Evolutionary conservation across 2,329 filamentous ascomycete species (phyloP).

Genomic region (Talaromyces rugulosus): DNA sequence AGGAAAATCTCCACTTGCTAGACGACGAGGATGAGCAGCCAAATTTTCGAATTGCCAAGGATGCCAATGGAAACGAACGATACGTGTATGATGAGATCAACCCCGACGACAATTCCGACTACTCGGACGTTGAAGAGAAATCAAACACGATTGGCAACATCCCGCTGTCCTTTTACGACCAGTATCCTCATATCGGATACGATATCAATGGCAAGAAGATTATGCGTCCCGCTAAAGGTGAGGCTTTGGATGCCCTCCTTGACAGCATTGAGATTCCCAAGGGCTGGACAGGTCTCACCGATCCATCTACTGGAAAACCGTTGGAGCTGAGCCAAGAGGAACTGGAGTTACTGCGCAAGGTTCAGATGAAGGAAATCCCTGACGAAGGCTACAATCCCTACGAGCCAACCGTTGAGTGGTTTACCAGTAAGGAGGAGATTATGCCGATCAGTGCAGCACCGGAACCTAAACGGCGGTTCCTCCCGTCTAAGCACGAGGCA

Average conservation of each 20-base stretch:
- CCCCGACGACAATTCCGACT: constrained; percentile 92
- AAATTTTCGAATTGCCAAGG: constrained; percentile 62
- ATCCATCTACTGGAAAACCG: constrained; percentile 89
- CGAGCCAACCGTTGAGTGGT: constrained; percentile 90
- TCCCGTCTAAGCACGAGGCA: constrained; percentile 94
- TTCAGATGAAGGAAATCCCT: constrained; percentile 84
- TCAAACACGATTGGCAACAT: constrained; percentile 95
- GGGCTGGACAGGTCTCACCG: constrained; percentile 94
- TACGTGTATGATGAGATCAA: constrained; percentile 94
- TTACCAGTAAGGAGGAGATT: constrained; percentile 81
- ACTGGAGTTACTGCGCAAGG: constrained; percentile 77
- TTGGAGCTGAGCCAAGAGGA: constrained; percentile 83
- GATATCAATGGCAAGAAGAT: constrained; percentile 99
- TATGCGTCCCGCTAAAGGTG: constrained; percentile 88
- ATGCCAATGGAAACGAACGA: constrained; percentile 84
- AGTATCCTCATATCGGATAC: constrained; percentile 97
- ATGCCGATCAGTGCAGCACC: constrained; percentile 95
- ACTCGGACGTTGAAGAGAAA: constrained; percentile 74
- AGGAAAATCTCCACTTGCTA: constrained; percentile 3
- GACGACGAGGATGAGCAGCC: constrained; percentile 35
- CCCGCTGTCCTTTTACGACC: constrained; percentile 90
- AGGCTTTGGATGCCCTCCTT: constrained; percentile 86
- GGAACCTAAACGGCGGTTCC: constrained; percentile 90
- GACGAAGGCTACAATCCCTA: constrained; percentile 91
- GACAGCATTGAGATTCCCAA: constrained; percentile 96